Percentiles rank a stretch among this genome's conserved stretches.
phyloP scores from a whole-genome alignment of 306 rosid genomes.

The Heteromeles arbutifolia region DNA sequence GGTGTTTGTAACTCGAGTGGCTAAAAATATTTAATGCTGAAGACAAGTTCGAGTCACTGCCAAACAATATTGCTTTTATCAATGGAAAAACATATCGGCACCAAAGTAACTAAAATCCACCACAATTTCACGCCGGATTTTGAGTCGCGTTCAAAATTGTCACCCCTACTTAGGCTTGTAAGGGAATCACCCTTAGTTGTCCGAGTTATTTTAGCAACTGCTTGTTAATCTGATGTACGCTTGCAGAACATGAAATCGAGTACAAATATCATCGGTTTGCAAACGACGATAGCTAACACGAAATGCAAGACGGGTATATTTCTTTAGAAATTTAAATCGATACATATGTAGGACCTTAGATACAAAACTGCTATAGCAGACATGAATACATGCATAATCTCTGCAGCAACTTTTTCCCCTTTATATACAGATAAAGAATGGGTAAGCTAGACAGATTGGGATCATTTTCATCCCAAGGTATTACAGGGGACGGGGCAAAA shows the following conservation, averaged over 20 bases:
- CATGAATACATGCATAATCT: neutral
- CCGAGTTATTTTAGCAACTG: neutral
- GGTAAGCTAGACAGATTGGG: slow-evolving; percentile 26
- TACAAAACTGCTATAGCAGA: slow-evolving; percentile 43
- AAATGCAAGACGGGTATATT: neutral
- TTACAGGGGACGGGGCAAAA: slow-evolving; percentile 19
- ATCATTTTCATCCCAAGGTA: slow-evolving; percentile 18
- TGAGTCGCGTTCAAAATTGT: no score
- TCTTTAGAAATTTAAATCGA: neutral
- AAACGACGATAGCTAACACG: neutral
- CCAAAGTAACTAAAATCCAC: no score
- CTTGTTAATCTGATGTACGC: neutral
- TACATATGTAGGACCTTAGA: neutral
- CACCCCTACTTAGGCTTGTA: no score
- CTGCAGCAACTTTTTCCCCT: slow-evolving; percentile 12
- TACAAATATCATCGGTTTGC: neutral
- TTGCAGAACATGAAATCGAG: neutral
- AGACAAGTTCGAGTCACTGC: no score
- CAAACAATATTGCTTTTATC: no score
- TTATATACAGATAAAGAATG: slow-evolving; percentile 48
- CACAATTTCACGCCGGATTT: no score
- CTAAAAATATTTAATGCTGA: no score
- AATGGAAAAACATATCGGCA: no score
- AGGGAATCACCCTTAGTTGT: no score
- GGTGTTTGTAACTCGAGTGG: no score